Conservation (phyloP, 208 protist species). For the Trypanosoma scelopori region DNA sequence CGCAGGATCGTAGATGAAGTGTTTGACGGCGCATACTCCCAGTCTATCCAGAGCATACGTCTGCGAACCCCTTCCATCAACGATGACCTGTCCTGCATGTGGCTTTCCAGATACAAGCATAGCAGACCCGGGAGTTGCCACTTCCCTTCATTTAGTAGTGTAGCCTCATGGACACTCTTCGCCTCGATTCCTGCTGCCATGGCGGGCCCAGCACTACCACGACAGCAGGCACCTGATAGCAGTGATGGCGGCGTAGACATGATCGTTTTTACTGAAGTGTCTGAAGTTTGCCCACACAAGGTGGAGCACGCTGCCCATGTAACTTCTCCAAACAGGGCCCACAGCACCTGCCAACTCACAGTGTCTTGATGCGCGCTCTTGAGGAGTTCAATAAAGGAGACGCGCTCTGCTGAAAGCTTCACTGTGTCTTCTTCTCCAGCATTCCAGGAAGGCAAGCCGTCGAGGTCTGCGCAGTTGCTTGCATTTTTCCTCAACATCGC, state of each 20-base stretch:
- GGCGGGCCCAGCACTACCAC: background rate
- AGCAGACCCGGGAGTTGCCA: constrained; percentile 15
- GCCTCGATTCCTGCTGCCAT: constrained; percentile 1
- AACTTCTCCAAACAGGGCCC: constrained; percentile 8
- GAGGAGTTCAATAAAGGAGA: constrained; percentile 6
- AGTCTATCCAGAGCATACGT: constrained; percentile 1
- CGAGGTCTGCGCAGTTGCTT: background rate
- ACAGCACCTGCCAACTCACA: background rate
- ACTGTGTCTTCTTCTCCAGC: background rate
- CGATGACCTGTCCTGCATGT: background rate
- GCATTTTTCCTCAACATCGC: background rate
- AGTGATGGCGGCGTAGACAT: background rate
- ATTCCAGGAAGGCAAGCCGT: background rate
- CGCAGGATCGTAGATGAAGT: constrained; percentile 1
- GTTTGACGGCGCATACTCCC: background rate
- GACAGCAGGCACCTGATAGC: background rate
- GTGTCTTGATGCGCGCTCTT: constrained; percentile 6
- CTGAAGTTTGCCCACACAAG: background rate
- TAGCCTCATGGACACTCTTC: background rate
- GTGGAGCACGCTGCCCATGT: background rate
- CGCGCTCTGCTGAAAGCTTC: background rate
- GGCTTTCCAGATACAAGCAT: constrained; percentile 10
- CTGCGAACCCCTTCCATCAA: constrained; percentile 7
- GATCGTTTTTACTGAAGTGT: background rate
- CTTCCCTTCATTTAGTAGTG: background rate